Percentiles rank a stretch among this genome's conserved stretches.
Evolutionary conservation across 495 filamentous ascomycete species (phyloP).

Genomic region (Penicillium salamii): DNA sequence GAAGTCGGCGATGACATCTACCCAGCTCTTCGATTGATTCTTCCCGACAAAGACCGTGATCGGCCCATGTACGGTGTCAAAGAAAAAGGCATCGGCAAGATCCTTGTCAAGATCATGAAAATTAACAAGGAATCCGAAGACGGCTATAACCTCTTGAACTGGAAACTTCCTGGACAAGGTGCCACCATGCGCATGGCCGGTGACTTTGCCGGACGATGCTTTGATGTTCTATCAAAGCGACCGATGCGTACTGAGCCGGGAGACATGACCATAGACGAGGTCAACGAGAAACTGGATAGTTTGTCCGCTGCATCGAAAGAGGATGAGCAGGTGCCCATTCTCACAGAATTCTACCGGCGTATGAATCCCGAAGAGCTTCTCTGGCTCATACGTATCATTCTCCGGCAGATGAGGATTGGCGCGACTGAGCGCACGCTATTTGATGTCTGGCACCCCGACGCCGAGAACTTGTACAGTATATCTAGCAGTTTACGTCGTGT

Average conservation of each 20-base stretch:
- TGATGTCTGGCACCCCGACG: conserved; percentile 91
- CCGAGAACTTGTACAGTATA: conserved; percentile 83
- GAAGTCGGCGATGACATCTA: conserved; percentile 91
- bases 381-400: conserved; percentile 92
- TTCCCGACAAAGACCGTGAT: conserved; percentile 92
- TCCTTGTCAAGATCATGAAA: conserved; percentile 87
- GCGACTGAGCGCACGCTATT: conserved; percentile 92
- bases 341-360: conserved; percentile 76
- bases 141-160: conserved; percentile 79
- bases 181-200: conserved; percentile 66
- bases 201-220: conserved; percentile 88
- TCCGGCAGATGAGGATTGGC: conserved; percentile 97
- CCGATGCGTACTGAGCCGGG: conserved; percentile 73
- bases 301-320: conserved; percentile 75
- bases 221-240: conserved; percentile 80
- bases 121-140: conserved; percentile 91
- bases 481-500: conserved; percentile 87
- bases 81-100: conserved; percentile 83
- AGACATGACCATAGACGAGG: conserved; percentile 78
- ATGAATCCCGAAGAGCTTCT: conserved; percentile 94
- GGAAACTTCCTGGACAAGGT: conserved; percentile 81
- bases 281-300: conserved; percentile 82
- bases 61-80: conserved; percentile 93
- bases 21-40: conserved; percentile 85
- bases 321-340: conserved; percentile 74